These are phyloP conservation scores for Neurospora sp. DNA, from an alignment of 495 filamentous ascomycete species.

Conservation along the genomic window DNA sequence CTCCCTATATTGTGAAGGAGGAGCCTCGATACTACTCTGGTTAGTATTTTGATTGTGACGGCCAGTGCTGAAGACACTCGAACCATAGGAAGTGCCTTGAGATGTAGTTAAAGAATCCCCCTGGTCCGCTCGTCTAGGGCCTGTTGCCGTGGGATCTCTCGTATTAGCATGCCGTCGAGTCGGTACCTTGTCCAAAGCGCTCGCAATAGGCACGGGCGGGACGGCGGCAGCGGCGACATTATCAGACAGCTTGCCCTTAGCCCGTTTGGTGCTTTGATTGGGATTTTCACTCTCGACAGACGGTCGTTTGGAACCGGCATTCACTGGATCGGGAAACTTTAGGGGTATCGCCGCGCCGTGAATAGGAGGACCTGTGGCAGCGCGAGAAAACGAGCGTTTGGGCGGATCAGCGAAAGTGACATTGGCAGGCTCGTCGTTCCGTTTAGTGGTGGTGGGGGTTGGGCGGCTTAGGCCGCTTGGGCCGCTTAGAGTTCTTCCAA, in stretches of 20 bases:
- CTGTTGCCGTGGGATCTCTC: neutral
- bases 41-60: constrained; percentile 9
- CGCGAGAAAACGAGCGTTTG: neutral
- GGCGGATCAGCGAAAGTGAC: neutral
- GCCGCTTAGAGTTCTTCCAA: neutral
- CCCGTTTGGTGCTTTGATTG: constrained; percentile 4
- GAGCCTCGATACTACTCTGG: constrained; percentile 18
- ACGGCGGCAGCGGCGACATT: neutral
- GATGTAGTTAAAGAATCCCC: constrained; percentile 6
- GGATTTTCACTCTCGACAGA: constrained; percentile 1
- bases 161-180: neutral
- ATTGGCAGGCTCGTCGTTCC: neutral
- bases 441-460: neutral
- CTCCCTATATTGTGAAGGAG: neutral
- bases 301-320: constrained; percentile 4
- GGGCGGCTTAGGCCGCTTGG: neutral
- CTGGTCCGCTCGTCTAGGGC: neutral
- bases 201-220: neutral
- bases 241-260: neutral
- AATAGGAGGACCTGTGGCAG: neutral
- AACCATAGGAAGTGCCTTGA: constrained; percentile 10
- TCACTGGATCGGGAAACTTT: neutral
- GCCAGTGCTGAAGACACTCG: constrained; percentile 18
- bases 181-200: constrained; percentile 14
- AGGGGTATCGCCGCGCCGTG: neutral